Evolutionary conservation across 192 early-diverging fungal genomes (phyloP).

Genomic region (Coemansia sp.): DNA sequence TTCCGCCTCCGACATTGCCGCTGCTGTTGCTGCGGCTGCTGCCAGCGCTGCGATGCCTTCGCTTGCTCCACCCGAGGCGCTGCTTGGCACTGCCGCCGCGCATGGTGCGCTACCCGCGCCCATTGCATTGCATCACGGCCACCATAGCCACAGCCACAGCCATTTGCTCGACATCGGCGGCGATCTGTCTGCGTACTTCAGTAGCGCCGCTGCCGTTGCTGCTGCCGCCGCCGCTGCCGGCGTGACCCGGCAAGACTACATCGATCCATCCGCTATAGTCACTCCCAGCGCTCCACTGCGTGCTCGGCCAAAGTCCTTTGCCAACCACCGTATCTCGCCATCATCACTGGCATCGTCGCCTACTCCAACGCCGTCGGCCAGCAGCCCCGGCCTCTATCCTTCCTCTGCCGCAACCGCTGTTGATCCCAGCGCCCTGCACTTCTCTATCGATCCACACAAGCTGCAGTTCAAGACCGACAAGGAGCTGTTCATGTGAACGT

Average conservation of each 20-base stretch:
- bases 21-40: constrained; percentile 6
- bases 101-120: neutral
- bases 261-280: constrained; percentile 29
- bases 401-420: constrained; percentile 2
- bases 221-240: constrained; percentile 8
- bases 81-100: neutral
- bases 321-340: constrained; percentile 17
- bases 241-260: constrained; percentile 25
- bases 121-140: neutral
- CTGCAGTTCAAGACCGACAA: constrained; percentile 48
- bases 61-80: constrained; percentile 12
- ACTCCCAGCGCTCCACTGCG: constrained; percentile 25
- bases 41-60: neutral
- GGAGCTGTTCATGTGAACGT: constrained; percentile 38
- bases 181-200: constrained; percentile 19
- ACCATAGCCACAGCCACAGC: constrained; percentile 2
- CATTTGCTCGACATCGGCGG: constrained; percentile 1
- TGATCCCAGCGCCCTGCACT: constrained; percentile 27
- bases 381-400: constrained; percentile 26
- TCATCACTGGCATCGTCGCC: constrained; percentile 40
- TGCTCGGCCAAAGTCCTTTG: constrained; percentile 20
- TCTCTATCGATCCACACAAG: constrained; percentile 45
- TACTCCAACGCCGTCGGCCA: constrained; percentile 37
- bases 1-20: neutral
- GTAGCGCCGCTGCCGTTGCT: constrained; percentile 3